Conservation (phyloP, 2,329 filamentous ascomycete species). For the Fusarium multiceps region DNA sequence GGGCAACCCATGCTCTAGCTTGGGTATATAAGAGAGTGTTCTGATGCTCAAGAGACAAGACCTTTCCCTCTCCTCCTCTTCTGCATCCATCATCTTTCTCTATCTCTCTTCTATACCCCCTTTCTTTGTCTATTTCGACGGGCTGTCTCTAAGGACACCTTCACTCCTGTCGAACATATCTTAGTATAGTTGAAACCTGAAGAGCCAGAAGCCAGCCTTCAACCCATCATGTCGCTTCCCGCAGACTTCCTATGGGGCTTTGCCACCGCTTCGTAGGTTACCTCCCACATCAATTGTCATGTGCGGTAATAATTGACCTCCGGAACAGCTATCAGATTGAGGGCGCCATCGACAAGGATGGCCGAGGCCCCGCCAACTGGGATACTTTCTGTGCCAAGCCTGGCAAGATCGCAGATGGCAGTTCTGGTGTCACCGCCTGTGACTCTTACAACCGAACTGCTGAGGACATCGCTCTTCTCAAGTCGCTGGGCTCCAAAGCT, state of each 20-base stretch:
- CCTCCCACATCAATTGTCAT: background rate
- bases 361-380: constrained; percentile 87
- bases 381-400: constrained; percentile 86
- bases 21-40: constrained; percentile 44
- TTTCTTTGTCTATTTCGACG: constrained; percentile 7
- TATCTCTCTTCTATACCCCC: constrained; percentile 1
- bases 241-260: constrained; percentile 83
- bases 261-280: constrained; percentile 76
- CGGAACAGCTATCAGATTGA: constrained; percentile 85
- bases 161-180: constrained; percentile 3
- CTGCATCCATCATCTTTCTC: constrained; percentile 5
- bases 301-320: constrained; percentile 30
- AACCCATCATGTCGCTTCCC: constrained; percentile 59
- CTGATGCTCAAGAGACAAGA: constrained; percentile 24
- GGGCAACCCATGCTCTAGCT: constrained; percentile 25
- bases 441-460: constrained; percentile 85
- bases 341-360: constrained; percentile 78
- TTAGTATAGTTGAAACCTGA: constrained; percentile 2
- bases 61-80: constrained; percentile 3
- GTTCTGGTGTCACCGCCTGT: constrained; percentile 80
- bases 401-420: constrained; percentile 84
- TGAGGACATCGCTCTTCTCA: constrained; percentile 82
- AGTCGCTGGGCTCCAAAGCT: constrained; percentile 75
- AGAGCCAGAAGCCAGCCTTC: constrained; percentile 9
- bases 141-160: background rate